These are phyloP conservation scores for Phialophora chinensis DNA, from an alignment of 2,329 filamentous ascomycete species.

Conservation along the genomic window DNA sequence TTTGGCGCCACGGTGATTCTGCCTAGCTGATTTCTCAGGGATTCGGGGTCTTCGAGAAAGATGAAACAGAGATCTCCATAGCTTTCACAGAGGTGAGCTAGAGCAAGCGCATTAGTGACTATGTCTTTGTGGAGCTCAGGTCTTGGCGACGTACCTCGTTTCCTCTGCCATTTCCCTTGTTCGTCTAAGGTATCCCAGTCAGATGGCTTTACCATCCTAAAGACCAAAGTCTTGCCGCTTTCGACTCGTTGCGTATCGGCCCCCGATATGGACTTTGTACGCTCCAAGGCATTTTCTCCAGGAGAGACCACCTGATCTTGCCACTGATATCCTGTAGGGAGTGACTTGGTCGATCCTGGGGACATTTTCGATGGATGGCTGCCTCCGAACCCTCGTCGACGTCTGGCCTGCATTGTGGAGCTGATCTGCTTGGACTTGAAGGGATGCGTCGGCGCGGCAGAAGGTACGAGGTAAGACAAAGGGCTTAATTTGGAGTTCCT, in stretches of 20 bases:
- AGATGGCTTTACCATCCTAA: slow-evolving; percentile 2
- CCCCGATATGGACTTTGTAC: not conserved
- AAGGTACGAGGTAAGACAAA: not conserved
- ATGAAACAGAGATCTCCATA: slow-evolving; percentile 1
- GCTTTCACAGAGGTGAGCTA: not conserved
- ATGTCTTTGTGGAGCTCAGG: not conserved
- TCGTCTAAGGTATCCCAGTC: not conserved
- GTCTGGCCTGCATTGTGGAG: not conserved
- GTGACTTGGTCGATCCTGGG: not conserved
- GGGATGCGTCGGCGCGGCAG: not conserved
- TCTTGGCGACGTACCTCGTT: not conserved
- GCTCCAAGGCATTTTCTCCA: not conserved
- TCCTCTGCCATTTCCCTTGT: not conserved
- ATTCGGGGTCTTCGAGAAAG: slow-evolving; percentile 2
- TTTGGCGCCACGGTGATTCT: not conserved
- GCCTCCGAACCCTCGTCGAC: not conserved
- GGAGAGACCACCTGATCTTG: not conserved
- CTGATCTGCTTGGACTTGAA: not conserved
- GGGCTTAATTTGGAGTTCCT: not conserved
- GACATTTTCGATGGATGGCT: not conserved
- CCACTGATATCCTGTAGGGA: slow-evolving; percentile 3
- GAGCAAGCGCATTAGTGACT: not conserved
- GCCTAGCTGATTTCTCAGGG: not conserved
- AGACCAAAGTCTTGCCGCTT: not conserved
- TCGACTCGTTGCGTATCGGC: not conserved